Evolutionary conservation across 163 green algal genomes (phyloP), one percentile per base, ranked within the genome.

Genomic region (Coccomyxa subellipsoidea): DNA sequence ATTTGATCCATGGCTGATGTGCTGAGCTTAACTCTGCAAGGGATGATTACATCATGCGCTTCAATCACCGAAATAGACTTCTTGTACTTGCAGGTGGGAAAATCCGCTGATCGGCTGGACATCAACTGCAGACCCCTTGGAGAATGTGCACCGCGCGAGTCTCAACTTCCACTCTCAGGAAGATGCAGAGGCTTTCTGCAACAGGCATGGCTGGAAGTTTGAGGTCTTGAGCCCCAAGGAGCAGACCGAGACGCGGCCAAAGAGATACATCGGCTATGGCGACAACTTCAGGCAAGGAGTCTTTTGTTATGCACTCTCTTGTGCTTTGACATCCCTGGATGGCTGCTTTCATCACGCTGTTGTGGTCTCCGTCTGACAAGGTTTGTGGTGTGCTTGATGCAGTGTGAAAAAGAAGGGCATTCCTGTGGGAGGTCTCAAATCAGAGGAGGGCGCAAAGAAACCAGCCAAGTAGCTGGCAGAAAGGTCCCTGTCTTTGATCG

Each of bases 101-200:
- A 98, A 98, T 88, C 94, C 94, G 1, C 88, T 98, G 9, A 97
- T 97, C 78, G 95, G 95, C 18, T 98, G 95, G 95, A 98, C 94
- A 36, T 96, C 91, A 34, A 97, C 95, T 12, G 92, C 89, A 0
- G 94, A 98, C 84, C 83, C 92, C 0, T 76, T 95, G 47, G 94
- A 97, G 85, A 95, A 94, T 47, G 89, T 97, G 31, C 84, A 38
- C 1, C 87, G 94, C 27, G 70, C 88, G 6, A 72, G 80, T 23
- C 80, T 96, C 39, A 80, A 86, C 34, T 97, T 97, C 76, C 83
- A 91, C 78, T 92, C 85, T 34, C 94, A 95, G 83, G 92, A 95
- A 54, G 84, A 90, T 27, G 91, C 91, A 0, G 80, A 90, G 23
- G 85, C 83, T 23, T 91, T 89, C 82, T 84, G 72, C 59, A 76